phyloP scores from a whole-genome alignment of 352 stramenopile genomes.

The Phytophthora idaei region DNA sequence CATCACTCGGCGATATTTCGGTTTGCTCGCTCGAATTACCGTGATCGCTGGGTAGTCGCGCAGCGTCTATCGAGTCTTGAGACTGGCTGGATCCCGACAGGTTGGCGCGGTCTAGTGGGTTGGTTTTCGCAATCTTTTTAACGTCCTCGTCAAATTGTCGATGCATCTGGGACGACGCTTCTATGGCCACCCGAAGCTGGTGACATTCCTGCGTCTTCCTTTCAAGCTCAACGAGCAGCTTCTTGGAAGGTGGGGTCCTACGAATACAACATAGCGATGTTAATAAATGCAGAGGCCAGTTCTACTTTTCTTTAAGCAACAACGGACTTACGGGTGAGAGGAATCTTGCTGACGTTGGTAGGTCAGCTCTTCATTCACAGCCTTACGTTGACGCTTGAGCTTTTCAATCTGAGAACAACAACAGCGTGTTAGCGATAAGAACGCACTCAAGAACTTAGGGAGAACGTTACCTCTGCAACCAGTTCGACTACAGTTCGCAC shows the following conservation, averaged over 20 bases:
- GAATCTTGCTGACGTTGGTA: conserved; percentile 1
- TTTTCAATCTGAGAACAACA: conserved; percentile 14
- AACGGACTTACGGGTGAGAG: conserved; percentile 20
- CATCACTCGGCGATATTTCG: conserved; percentile 29
- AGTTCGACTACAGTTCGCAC: conserved; percentile 24
- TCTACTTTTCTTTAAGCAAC: neutral
- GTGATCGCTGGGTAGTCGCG: conserved; percentile 6
- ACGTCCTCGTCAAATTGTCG: neutral
- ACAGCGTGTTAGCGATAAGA: neutral
- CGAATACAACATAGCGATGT: neutral
- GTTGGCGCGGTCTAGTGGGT: neutral
- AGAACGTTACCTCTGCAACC: conserved; percentile 19
- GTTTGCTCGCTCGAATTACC: conserved; percentile 34
- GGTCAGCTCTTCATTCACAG: conserved; percentile 6
- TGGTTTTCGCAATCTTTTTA: conserved; percentile 5
- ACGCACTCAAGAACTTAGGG: neutral
- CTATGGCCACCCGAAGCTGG: neutral
- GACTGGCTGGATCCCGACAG: conserved; percentile 39
- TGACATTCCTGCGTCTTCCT: neutral
- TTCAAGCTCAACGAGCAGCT: conserved; percentile 14
- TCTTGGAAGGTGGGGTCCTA: conserved; percentile 33
- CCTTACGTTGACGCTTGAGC: conserved; percentile 9
- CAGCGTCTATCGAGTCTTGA: conserved; percentile 36
- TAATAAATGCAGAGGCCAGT: too few relatives aligned
- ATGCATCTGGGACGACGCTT: conserved; percentile 2